These are phyloP conservation scores for Hymenoscyphus salicellus DNA, from an alignment of 2,329 filamentous ascomycete genomes.

Conservation along the genomic window DNA sequence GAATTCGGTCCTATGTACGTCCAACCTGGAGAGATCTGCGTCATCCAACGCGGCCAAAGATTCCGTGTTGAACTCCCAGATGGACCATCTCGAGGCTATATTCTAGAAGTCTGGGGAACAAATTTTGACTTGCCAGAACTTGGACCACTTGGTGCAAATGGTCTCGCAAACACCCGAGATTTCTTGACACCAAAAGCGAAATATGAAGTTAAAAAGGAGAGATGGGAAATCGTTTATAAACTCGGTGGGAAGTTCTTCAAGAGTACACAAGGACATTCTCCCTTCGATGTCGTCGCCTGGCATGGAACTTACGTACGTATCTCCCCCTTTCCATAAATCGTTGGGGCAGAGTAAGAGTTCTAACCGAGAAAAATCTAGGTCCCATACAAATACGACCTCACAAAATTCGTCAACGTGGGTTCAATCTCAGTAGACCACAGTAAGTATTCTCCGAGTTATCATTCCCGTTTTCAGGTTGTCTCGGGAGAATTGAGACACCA, in stretches of 20 bases:
- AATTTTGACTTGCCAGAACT: constrained; percentile 63
- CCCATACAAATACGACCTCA: constrained; percentile 76
- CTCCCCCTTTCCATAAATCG: neutral
- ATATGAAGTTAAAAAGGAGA: constrained; percentile 44
- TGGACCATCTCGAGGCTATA: constrained; percentile 56
- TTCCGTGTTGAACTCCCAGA: constrained; percentile 59
- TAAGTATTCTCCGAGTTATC: no score
- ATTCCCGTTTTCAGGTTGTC: no score
- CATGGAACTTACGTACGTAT: constrained; percentile 55
- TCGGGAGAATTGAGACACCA: no score
- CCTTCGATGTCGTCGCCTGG: constrained; percentile 76
- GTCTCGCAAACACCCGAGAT: constrained; percentile 61
- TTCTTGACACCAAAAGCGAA: constrained; percentile 60
- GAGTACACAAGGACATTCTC: constrained; percentile 63
- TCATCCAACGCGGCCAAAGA: constrained; percentile 62
- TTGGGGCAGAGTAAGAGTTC: no score
- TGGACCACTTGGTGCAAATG: constrained; percentile 62
- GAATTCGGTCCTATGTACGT: constrained; percentile 52
- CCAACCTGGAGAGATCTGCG: constrained; percentile 61
- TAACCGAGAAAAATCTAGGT: constrained; percentile 21
- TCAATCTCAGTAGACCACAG: constrained; percentile 61
- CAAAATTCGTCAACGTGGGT: constrained; percentile 57
- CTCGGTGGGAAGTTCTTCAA: constrained; percentile 64
- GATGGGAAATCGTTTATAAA: constrained; percentile 47
- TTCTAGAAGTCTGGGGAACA: constrained; percentile 62